Evolutionary conservation across 2,329 filamentous ascomycete genomes (phyloP).

Genomic region (Fusarium setosum): DNA sequence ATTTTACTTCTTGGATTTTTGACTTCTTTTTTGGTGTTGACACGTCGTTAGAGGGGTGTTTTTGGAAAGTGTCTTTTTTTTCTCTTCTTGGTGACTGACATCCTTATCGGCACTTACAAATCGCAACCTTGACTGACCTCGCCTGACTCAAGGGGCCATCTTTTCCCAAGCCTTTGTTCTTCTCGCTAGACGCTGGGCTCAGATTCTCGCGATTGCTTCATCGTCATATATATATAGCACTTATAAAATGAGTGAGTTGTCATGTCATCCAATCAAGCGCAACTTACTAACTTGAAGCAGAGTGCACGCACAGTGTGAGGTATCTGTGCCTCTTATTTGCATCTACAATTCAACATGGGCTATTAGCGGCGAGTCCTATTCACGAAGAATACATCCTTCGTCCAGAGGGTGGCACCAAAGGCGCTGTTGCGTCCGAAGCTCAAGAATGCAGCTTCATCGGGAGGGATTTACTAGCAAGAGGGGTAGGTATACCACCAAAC

Average conservation of each 20-base stretch:
- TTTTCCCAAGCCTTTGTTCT: too few relatives aligned
- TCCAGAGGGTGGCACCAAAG: conserved; percentile 47
- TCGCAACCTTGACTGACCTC: too few relatives aligned
- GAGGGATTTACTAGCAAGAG: conserved; percentile 66
- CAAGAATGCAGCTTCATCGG: conserved; percentile 77
- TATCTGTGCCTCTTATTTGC: conserved; percentile 18
- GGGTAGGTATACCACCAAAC: conserved; percentile 52
- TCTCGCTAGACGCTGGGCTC: too few relatives aligned
- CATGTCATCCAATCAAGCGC: not conserved
- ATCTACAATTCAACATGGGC: conserved; percentile 16
- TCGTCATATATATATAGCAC: not conserved
- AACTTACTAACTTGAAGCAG: conserved; percentile 8
- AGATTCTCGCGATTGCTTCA: too few relatives aligned
- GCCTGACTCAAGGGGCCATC: too few relatives aligned
- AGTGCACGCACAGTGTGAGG: conserved; percentile 3
- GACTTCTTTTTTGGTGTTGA: not conserved
- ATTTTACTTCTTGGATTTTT: not conserved
- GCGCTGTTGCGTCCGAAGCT: conserved; percentile 79
- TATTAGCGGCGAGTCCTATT: conserved; percentile 18
- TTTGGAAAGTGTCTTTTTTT: not conserved
- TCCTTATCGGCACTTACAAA: too few relatives aligned
- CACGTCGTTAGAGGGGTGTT: not conserved
- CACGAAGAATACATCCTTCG: conserved; percentile 22
- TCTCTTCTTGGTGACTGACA: too few relatives aligned
- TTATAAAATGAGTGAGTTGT: conserved; percentile 14